These are phyloP conservation scores for Aureobasidium sp. DNA, from an alignment of 2,329 filamentous ascomycete species.

Conservation along the genomic window DNA sequence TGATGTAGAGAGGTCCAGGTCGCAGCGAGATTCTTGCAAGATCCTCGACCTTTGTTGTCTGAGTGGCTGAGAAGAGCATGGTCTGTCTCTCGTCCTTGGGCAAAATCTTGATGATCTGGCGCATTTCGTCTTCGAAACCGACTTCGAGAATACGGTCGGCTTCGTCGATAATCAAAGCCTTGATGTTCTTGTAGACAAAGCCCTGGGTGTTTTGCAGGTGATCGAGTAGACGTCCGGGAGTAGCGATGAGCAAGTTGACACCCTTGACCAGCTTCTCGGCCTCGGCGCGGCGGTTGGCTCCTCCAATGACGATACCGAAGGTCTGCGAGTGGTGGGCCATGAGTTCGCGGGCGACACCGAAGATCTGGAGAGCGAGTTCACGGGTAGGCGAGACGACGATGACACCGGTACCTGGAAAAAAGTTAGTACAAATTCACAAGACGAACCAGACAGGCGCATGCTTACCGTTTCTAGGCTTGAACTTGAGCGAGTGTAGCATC, in stretches of 20 bases:
- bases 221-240: conserved; percentile 84
- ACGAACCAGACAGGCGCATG: neutral
- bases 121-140: conserved; percentile 98
- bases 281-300: conserved; percentile 83
- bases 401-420: conserved; percentile 55
- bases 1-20: conserved; percentile 89
- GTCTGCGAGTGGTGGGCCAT: conserved; percentile 93
- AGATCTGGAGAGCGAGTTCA: conserved; percentile 92
- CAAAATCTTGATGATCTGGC: conserved; percentile 89
- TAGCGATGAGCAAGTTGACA: conserved; percentile 90
- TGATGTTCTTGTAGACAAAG: conserved; percentile 87
- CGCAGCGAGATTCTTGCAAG: conserved; percentile 87
- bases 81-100: conserved; percentile 83
- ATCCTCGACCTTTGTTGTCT: conserved; percentile 98
- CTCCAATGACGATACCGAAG: conserved; percentile 92
- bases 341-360: conserved; percentile 85
- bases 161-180: conserved; percentile 89
- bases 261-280: conserved; percentile 91
- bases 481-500: conserved; percentile 80
- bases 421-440: neutral
- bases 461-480: conserved; percentile 80
- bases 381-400: conserved; percentile 89
- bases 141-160: conserved; percentile 95
- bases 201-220: conserved; percentile 87
- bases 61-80: conserved; percentile 97